Conservation (phyloP, 768 basidiomycete genomes). For the Pisolithus sp. region DNA sequence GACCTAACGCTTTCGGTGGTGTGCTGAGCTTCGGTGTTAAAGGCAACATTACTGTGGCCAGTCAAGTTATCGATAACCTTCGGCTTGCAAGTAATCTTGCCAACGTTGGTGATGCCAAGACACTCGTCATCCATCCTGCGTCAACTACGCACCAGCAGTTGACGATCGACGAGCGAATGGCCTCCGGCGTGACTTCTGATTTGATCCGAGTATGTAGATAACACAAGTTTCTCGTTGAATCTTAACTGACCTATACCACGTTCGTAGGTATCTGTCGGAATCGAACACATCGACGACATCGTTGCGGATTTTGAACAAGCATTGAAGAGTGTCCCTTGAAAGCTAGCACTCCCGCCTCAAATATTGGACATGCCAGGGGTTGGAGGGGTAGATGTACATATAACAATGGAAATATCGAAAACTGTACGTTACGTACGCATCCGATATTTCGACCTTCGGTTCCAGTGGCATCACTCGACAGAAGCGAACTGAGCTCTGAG, state of each 20-base stretch:
- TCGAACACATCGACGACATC: conserved; percentile 40
- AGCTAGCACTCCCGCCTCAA: not conserved
- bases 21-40: conserved; percentile 75
- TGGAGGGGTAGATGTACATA: no score
- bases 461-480: no score
- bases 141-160: conserved; percentile 58
- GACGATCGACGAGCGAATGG: conserved; percentile 38
- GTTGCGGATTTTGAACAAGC: conserved; percentile 41
- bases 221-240: not conserved
- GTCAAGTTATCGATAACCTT: conserved; percentile 62
- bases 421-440: no score
- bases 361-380: no score
- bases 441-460: no score
- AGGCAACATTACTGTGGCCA: conserved; percentile 45
- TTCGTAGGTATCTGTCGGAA: conserved; percentile 37
- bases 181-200: conserved; percentile 48
- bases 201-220: conserved; percentile 43
- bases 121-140: conserved; percentile 54
- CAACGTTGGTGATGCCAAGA: conserved; percentile 65
- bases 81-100: conserved; percentile 67
- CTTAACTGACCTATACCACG: not conserved
- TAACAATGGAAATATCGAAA: no score
- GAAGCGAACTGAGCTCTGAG: no score
- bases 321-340: conserved; percentile 18
- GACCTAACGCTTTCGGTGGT: conserved; percentile 54